phyloP scores from a whole-genome alignment of 73 alveolate genomes.

The Blepharisma japonicum region DNA sequence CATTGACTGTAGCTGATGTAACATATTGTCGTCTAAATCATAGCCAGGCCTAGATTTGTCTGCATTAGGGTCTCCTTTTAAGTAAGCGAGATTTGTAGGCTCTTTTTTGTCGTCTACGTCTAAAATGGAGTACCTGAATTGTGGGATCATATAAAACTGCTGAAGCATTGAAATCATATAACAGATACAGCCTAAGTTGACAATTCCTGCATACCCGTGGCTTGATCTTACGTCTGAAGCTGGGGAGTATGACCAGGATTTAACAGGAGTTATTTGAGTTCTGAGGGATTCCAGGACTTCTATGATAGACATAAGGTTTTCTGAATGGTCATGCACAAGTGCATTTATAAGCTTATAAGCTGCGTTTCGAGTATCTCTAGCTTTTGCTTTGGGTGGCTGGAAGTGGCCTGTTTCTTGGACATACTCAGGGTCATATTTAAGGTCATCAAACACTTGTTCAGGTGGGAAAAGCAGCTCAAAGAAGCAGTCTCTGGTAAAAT shows the following conservation, averaged over 20 bases:
- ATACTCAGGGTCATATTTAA: background rate
- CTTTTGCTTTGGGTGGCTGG: slow-evolving; percentile 50
- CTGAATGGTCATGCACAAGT: background rate
- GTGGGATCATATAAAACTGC: slow-evolving; percentile 92
- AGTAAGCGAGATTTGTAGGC: slow-evolving; percentile 33
- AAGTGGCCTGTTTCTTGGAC: slow-evolving; percentile 20
- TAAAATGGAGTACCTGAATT: slow-evolving; percentile 87
- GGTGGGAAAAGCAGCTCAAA: slow-evolving; percentile 14
- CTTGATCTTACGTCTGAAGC: slow-evolving; percentile 61
- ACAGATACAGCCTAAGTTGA: slow-evolving; percentile 90
- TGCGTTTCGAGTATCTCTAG: slow-evolving; percentile 42
- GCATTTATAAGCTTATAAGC: slow-evolving; percentile 38
- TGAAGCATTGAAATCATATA: slow-evolving; percentile 96
- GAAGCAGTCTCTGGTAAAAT: background rate
- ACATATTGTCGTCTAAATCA: slow-evolving; percentile 86
- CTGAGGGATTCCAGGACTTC: background rate
- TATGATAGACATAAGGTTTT: background rate
- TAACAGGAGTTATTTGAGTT: slow-evolving; percentile 12
- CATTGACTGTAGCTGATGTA: slow-evolving; percentile 89
- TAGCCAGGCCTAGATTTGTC: slow-evolving; percentile 46
- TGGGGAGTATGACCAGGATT: slow-evolving; percentile 73
- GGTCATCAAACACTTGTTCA: background rate
- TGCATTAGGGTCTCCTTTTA: slow-evolving; percentile 27
- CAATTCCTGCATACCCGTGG: slow-evolving; percentile 69
- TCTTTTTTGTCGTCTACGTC: slow-evolving; percentile 73